phyloP scores from a whole-genome alignment of 2,329 filamentous ascomycete species.

The Hypoxylon sp. region DNA sequence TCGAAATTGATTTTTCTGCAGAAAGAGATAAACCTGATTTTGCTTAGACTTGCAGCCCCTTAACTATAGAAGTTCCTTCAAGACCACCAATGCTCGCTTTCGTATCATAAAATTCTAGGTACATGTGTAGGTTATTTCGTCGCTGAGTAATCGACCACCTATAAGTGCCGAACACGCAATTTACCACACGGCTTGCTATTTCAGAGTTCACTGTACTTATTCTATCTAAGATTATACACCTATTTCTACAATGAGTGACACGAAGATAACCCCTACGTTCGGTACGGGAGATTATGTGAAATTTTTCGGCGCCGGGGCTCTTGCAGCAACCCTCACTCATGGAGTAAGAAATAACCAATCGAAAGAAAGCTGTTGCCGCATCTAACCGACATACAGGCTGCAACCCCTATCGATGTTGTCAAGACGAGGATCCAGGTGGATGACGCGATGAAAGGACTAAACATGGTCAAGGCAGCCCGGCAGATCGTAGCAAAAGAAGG shows the following conservation, averaged over 20 bases:
- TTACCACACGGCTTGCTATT: not conserved
- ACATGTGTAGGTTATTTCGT: conserved; percentile 1
- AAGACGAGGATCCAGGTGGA: conserved; percentile 95
- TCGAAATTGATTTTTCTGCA: not conserved
- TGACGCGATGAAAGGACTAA: conserved; percentile 85
- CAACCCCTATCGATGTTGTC: conserved; percentile 76
- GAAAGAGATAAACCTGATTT: not conserved
- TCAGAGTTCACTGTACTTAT: not conserved
- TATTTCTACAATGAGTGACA: conserved; percentile 41
- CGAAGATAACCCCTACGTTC: conserved; percentile 58
- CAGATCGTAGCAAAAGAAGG: conserved; percentile 86
- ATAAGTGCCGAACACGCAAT: conserved; percentile 1
- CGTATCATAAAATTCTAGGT: not conserved
- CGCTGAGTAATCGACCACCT: conserved; percentile 46
- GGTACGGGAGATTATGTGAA: conserved; percentile 63
- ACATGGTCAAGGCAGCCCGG: conserved; percentile 83
- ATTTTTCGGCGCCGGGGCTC: conserved; percentile 67
- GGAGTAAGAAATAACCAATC: conserved; percentile 58
- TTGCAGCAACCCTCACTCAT: conserved; percentile 67
- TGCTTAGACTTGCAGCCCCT: not conserved
- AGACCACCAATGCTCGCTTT: not conserved
- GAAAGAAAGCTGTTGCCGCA: not conserved
- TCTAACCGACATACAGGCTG: conserved; percentile 57
- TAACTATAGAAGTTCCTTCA: not conserved
- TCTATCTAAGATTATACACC: not conserved